These are phyloP conservation scores for Sphaerostilbella broomeana DNA, from an alignment of 2,329 filamentous ascomycete genomes.

Conservation along the genomic window DNA sequence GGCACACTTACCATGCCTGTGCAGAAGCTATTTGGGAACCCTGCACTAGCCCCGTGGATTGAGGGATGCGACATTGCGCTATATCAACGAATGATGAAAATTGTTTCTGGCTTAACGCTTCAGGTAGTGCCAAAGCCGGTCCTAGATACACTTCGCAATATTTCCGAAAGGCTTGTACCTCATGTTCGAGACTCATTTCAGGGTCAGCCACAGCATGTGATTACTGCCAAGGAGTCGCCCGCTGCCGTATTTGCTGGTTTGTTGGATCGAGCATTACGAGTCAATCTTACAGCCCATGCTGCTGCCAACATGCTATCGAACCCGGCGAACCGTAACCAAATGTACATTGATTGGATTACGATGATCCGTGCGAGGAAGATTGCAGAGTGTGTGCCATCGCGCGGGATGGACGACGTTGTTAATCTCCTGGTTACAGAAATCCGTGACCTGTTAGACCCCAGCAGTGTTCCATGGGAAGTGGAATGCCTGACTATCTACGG, in stretches of 20 bases:
- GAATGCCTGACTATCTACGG: slow-evolving; percentile 56
- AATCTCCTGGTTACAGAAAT: slow-evolving; percentile 59
- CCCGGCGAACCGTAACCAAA: slow-evolving; percentile 82
- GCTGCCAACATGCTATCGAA: slow-evolving; percentile 89
- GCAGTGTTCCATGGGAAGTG: slow-evolving; percentile 58
- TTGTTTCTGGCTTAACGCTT: slow-evolving; percentile 79
- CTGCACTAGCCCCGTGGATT: slow-evolving; percentile 82
- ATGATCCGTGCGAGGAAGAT: slow-evolving; percentile 57
- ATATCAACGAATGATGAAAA: slow-evolving; percentile 95
- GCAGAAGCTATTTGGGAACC: slow-evolving; percentile 81
- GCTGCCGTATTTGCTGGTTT: slow-evolving; percentile 84
- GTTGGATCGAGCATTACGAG: slow-evolving; percentile 77
- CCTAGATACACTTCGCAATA: slow-evolving; percentile 77
- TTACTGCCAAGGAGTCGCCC: slow-evolving; percentile 79
- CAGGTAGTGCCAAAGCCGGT: slow-evolving; percentile 88
- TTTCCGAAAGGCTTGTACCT: slow-evolving; percentile 71
- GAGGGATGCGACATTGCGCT: slow-evolving; percentile 91
- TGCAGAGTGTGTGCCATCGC: slow-evolving; percentile 55
- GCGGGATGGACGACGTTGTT: slow-evolving; percentile 61
- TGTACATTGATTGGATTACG: slow-evolving; percentile 87
- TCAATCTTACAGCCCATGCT: slow-evolving; percentile 89
- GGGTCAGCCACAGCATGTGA: slow-evolving; percentile 75
- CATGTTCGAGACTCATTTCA: slow-evolving; percentile 84
- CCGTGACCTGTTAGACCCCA: slow-evolving; percentile 62
- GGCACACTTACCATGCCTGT: slow-evolving; percentile 95